A percentile compares a stretch with the other conserved stretches of the same genome.
These are phyloP conservation scores for Acacia pycnantha DNA, from an alignment of 331 rosid genomes.

Conservation along the genomic window DNA sequence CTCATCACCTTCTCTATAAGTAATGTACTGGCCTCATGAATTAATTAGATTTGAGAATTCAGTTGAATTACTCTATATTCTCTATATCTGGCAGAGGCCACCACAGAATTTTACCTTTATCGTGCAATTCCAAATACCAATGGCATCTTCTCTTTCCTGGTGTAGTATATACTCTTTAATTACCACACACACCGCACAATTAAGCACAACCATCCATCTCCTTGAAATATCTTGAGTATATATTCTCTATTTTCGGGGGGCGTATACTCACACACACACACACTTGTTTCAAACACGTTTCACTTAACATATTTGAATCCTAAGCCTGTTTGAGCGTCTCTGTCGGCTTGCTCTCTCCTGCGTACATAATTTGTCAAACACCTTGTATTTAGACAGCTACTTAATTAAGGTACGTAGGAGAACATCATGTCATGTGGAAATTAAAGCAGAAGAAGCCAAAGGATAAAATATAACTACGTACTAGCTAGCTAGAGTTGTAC, in stretches of 20 bases:
- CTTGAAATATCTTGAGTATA: neutral
- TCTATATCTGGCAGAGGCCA: no score
- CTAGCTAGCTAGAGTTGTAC: no score
- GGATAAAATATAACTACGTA: no score
- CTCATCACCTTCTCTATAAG: no score
- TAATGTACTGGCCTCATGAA: no score
- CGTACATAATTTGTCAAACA: neutral
- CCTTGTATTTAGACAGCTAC: neutral
- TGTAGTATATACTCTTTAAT: neutral
- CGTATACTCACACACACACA: no score
- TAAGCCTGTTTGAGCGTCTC: neutral
- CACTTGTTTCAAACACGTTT: neutral
- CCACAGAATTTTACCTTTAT: neutral
- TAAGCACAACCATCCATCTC: neutral
- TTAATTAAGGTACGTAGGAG: neutral
- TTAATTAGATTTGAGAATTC: no score
- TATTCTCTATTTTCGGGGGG: neutral
- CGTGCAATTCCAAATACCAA: neutral
- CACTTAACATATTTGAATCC: no score
- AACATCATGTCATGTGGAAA: no score
- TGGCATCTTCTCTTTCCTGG: neutral
- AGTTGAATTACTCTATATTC: no score
- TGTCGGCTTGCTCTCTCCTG: no score
- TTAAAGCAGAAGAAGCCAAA: no score
- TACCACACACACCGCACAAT: neutral